Conservation (phyloP, 1,284 basidiomycete genomes). For the Ceratobasidium sp. region DNA sequence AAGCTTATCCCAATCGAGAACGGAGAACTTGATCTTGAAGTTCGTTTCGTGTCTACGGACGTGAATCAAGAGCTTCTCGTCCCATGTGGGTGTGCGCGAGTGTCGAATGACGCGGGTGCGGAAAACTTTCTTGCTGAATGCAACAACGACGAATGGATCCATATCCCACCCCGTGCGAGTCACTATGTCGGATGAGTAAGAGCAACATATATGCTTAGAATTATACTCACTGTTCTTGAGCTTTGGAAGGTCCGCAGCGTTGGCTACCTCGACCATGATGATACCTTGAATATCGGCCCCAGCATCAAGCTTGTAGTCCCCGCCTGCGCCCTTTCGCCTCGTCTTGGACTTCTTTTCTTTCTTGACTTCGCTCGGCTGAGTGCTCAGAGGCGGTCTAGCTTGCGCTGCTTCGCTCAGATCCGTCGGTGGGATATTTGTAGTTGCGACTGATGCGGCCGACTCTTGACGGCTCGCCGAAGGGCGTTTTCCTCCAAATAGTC, state of each 20-base stretch:
- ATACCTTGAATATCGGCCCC: conserved; percentile 86
- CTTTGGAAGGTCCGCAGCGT: conserved; percentile 83
- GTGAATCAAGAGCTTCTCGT: conserved; percentile 96
- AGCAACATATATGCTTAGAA: not conserved
- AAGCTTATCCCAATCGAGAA: conserved; percentile 95
- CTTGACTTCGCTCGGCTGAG: conserved; percentile 37
- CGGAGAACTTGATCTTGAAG: conserved; percentile 78
- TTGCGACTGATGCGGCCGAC: conserved; percentile 30
- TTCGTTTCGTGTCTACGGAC: conserved; percentile 85
- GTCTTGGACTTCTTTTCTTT: conserved; percentile 48
- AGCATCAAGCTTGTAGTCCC: conserved; percentile 70
- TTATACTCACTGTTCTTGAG: conserved; percentile 79
- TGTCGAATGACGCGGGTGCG: conserved; percentile 89
- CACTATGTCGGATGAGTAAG: conserved; percentile 56
- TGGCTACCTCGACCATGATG: conserved; percentile 79
- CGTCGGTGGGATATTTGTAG: not conserved
- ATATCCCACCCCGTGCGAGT: conserved; percentile 90
- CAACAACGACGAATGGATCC: conserved; percentile 96
- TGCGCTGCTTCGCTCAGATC: conserved; percentile 32
- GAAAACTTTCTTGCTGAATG: conserved; percentile 97
- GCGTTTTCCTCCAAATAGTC: conserved; percentile 25
- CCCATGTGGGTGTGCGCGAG: conserved; percentile 89
- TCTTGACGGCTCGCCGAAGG: conserved; percentile 33
- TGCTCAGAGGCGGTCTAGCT: conserved; percentile 23
- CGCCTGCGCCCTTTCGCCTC: conserved; percentile 47